These are phyloP conservation scores for Scheffersomyces parashehatae DNA, from an alignment of 1,139 yeast genomes.

Conservation along the genomic window DNA sequence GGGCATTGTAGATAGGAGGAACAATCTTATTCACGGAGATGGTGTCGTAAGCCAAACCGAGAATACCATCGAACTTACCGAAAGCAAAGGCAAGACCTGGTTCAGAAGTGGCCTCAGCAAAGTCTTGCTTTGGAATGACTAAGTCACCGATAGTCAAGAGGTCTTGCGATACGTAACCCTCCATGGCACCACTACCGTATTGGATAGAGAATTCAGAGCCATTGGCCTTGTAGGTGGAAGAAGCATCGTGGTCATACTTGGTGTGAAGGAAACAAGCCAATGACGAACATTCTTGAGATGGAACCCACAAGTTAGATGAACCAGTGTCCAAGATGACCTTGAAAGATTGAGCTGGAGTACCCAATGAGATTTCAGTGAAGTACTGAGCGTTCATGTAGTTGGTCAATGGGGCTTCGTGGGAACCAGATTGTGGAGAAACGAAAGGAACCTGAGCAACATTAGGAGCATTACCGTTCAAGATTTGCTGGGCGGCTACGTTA, in stretches of 20 bases:
- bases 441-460: conserved; percentile 45
- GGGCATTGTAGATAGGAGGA: conserved; percentile 92
- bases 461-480: conserved; percentile 13
- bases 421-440: conserved; percentile 30
- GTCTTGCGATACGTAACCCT: conserved; percentile 90
- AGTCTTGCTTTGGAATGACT: conserved; percentile 81
- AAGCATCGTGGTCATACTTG: conserved; percentile 80
- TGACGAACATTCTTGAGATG: conserved; percentile 82
- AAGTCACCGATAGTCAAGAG: conserved; percentile 78
- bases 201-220: conserved; percentile 82
- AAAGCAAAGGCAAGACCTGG: conserved; percentile 98
- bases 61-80: conserved; percentile 96
- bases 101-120: conserved; percentile 95
- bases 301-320: conserved; percentile 96
- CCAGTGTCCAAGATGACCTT: conserved; percentile 95
- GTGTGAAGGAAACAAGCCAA: conserved; percentile 93
- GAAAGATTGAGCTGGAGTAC: conserved; percentile 91
- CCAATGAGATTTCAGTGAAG: conserved; percentile 82
- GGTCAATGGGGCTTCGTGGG: conserved; percentile 72
- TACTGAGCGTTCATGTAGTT: conserved; percentile 95
- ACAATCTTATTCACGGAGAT: conserved; percentile 85
- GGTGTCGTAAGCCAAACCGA: conserved; percentile 91
- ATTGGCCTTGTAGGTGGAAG: conserved; percentile 79
- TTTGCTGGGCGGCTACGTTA: conserved; percentile 8
- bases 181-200: conserved; percentile 91